phyloP scores from a whole-genome alignment of 176 grass and related monocot genomes.

The Lolium multiflorum region DNA sequence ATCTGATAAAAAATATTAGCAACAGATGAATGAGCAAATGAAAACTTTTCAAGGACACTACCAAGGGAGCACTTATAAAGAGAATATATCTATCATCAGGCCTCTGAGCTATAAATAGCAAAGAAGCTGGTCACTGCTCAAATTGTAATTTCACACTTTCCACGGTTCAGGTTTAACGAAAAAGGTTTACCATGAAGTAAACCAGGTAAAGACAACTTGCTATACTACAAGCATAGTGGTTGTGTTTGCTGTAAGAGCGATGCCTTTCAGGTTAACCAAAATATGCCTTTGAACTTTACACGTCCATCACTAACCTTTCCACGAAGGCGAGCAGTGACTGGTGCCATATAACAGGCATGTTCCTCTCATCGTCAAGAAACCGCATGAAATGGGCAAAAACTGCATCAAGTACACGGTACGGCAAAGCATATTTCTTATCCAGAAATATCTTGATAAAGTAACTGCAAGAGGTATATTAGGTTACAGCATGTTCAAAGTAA shows the following conservation, averaged over 20 bases:
- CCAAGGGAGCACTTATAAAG: background rate
- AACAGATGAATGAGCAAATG: conserved; percentile 5
- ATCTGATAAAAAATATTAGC: conserved; percentile 49
- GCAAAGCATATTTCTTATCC: conserved; percentile 98
- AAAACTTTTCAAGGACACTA: conserved; percentile 9
- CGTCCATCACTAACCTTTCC: conserved; percentile 67
- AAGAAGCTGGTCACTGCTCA: background rate
- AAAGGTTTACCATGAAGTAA: background rate
- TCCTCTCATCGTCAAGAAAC: conserved; percentile 70
- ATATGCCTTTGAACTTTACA: background rate
- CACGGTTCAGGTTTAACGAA: background rate
- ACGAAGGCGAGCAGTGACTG: conserved; percentile 94
- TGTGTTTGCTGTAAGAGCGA: background rate
- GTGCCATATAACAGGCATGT: conserved; percentile 98
- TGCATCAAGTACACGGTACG: conserved; percentile 80
- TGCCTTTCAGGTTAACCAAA: background rate
- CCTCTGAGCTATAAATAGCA: background rate
- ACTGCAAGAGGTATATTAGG: conserved; percentile 52
- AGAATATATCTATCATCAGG: background rate
- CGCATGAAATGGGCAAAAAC: conserved; percentile 89
- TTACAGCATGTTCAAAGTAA: conserved; percentile 35
- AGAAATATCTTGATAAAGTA: conserved; percentile 98
- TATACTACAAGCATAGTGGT: background rate
- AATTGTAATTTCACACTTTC: background rate
- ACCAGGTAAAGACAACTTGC: background rate